Percentiles rank a stretch among this genome's conserved stretches.
phyloP scores from a whole-genome alignment of 225 moss, liverwort and hornwort species.

The Bryoerythrophyllum caledonicum region DNA sequence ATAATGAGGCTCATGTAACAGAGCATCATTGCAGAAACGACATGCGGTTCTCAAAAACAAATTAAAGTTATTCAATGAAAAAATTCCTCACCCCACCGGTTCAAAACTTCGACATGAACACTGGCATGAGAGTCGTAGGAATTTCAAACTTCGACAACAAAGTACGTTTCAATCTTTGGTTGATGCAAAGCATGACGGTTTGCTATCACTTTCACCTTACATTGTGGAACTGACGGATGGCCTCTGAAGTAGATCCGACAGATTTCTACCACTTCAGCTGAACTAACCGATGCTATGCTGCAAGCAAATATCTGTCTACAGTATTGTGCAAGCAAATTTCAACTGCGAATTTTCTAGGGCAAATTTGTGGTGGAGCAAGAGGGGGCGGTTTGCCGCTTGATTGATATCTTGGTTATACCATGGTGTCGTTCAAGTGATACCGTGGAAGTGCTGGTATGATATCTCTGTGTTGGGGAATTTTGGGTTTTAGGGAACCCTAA shows the following conservation, averaged over 20 bases:
- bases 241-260: neutral
- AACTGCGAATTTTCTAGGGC: too few relatives aligned
- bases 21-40: neutral
- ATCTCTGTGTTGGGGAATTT: too few relatives aligned
- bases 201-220: neutral
- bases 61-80: neutral
- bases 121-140: neutral
- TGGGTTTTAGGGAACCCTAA: too few relatives aligned
- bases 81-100: neutral
- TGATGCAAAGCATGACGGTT: neutral
- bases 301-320: too few relatives aligned
- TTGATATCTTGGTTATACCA: too few relatives aligned
- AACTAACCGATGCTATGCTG: too few relatives aligned
- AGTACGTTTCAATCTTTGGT: neutral
- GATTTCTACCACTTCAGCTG: slow-evolving; percentile 7
- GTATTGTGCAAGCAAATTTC: too few relatives aligned
- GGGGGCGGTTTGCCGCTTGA: too few relatives aligned
- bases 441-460: too few relatives aligned
- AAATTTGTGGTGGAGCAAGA: too few relatives aligned
- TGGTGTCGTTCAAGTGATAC: too few relatives aligned
- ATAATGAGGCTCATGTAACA: neutral
- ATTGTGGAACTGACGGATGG: neutral
- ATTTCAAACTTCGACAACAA: neutral
- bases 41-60: neutral
- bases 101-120: neutral